phyloP scores from a whole-genome alignment of 768 basidiomycete species.

The Boletus sp. region DNA sequence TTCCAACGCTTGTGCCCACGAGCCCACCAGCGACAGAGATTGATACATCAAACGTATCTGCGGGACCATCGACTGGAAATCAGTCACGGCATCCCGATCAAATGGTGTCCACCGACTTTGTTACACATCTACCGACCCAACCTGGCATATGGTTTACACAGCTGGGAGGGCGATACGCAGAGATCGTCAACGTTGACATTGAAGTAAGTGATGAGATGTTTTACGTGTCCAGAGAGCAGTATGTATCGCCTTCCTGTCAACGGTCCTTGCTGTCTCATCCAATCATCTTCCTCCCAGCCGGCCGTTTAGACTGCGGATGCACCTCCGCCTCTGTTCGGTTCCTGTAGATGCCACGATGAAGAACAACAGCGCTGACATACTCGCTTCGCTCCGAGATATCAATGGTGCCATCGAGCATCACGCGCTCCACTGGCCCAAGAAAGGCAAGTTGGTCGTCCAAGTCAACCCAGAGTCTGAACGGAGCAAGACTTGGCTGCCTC shows the following conservation, averaged over 20 bases:
- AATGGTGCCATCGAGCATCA: constrained; percentile 11
- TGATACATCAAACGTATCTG: neutral
- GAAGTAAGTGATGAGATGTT: constrained; percentile 23
- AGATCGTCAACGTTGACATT: constrained; percentile 24
- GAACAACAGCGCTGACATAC: neutral
- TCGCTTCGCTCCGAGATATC: constrained; percentile 1
- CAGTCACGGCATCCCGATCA: neutral
- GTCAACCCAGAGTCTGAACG: constrained; percentile 38
- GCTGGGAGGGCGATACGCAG: constrained; percentile 15
- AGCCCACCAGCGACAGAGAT: neutral
- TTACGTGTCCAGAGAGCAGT: constrained; percentile 15
- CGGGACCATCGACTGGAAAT: neutral
- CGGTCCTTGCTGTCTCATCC: neutral
- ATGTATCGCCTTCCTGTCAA: neutral
- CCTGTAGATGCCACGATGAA: neutral
- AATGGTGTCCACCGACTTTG: constrained; percentile 1
- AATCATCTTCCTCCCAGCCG: neutral
- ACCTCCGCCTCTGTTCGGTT: constrained; percentile 24
- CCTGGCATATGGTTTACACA: constrained; percentile 29
- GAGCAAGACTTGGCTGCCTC: constrained; percentile 42
- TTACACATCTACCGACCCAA: constrained; percentile 14
- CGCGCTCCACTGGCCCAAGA: constrained; percentile 39
- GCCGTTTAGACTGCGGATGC: constrained; percentile 15
- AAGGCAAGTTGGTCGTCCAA: constrained; percentile 43
- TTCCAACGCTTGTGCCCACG: constrained; percentile 3